These are phyloP conservation scores for Craspedostauros australis DNA, from an alignment of 108 stramenopile species.

Conservation along the genomic window DNA sequence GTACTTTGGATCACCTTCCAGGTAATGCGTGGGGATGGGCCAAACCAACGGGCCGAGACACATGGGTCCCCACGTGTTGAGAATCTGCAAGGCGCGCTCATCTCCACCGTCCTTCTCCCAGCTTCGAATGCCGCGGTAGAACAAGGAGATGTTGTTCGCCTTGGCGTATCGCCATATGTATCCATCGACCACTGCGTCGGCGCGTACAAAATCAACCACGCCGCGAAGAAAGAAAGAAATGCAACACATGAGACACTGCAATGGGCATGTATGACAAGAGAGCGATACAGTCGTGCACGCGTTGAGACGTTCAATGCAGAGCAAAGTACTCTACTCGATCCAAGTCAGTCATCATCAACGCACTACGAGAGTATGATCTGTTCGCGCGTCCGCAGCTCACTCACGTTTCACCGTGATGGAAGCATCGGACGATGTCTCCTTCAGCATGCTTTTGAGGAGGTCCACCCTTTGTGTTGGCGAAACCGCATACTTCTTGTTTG, in stretches of 20 bases:
- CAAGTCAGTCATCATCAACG: no score
- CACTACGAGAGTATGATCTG: no score
- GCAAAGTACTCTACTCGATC: no score
- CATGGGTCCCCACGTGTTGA: slow-evolving; percentile 65
- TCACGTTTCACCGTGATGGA: no score
- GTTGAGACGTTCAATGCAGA: no score
- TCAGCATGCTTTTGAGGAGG: slow-evolving; percentile 33
- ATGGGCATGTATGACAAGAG: no score
- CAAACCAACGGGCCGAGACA: slow-evolving; percentile 44
- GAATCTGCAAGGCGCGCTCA: slow-evolving; percentile 62
- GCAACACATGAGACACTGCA: background rate
- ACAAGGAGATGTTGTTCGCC: slow-evolving; percentile 37
- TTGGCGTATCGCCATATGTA: slow-evolving; percentile 84
- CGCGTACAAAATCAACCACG: background rate
- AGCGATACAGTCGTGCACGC: no score
- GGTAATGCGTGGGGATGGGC: slow-evolving; percentile 62
- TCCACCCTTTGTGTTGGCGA: slow-evolving; percentile 56
- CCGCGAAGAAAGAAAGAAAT: background rate
- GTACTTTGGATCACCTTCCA: slow-evolving; percentile 78
- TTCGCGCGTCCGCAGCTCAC: no score
- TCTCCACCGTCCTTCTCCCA: slow-evolving; percentile 79
- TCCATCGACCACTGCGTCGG: slow-evolving; percentile 49
- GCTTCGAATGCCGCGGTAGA: slow-evolving; percentile 79
- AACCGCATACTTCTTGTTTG: slow-evolving; percentile 69
- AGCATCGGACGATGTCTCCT: no score